Evolutionary conservation across 75 land plant genomes (phyloP).

Genomic region (Pseudotsuga menziesii): DNA sequence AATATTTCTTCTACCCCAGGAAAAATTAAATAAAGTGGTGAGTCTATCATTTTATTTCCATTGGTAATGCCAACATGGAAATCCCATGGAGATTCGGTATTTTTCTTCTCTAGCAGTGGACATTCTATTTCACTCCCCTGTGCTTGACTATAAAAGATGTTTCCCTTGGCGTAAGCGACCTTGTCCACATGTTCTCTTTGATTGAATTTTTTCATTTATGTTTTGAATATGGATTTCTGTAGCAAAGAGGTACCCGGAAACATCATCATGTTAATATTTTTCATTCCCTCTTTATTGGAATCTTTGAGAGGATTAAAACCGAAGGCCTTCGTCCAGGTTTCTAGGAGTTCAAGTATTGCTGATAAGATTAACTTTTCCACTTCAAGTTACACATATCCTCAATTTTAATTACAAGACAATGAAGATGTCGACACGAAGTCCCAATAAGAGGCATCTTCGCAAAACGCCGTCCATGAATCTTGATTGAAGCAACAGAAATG

Average conservation of each 20-base stretch:
- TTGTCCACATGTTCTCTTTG: background rate
- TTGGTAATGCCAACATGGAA: background rate
- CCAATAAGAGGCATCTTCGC: too few relatives aligned
- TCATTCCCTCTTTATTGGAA: constrained; percentile 37
- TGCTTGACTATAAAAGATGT: too few relatives aligned
- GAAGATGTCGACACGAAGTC: too few relatives aligned
- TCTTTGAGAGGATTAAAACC: constrained; percentile 61
- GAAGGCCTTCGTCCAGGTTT: constrained; percentile 84
- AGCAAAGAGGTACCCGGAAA: constrained; percentile 84
- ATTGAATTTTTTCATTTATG: background rate
- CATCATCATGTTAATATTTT: constrained; percentile 66
- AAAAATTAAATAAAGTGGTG: background rate
- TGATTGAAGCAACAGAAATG: too few relatives aligned
- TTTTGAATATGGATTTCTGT: constrained; percentile 33
- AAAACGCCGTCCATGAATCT: too few relatives aligned
- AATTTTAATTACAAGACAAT: too few relatives aligned
- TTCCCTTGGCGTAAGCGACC: background rate
- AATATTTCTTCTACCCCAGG: background rate
- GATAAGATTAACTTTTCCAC: constrained; percentile 76
- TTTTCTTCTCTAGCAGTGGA: background rate
- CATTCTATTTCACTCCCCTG: background rate
- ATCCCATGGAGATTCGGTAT: background rate
- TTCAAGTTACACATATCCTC: constrained; percentile 52
- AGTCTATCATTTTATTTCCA: background rate
- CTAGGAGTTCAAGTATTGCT: constrained; percentile 72